Evolutionary conservation across 805 yeast genomes (phyloP).

Genomic region (Starmera quercuum): DNA sequence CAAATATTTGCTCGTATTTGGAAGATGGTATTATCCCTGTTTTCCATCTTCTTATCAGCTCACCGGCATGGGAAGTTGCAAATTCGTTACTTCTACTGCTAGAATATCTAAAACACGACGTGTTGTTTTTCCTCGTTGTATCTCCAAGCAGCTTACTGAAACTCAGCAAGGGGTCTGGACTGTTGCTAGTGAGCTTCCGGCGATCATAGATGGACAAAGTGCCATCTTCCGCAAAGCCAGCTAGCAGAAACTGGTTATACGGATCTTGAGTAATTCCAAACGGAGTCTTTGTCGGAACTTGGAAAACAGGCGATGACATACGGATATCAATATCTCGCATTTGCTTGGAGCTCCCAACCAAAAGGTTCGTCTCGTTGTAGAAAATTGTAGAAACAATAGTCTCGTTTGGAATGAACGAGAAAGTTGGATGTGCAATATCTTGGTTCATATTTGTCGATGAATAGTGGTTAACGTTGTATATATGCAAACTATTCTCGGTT

Average conservation of each 20-base stretch:
- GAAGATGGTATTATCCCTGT: conserved; percentile 48
- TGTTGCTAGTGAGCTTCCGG: conserved; percentile 40
- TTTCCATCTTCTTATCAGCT: conserved; percentile 72
- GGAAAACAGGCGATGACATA: conserved; percentile 55
- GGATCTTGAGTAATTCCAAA: conserved; percentile 65
- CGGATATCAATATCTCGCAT: conserved; percentile 74
- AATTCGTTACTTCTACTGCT: conserved; percentile 62
- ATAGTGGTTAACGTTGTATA: conserved; percentile 72
- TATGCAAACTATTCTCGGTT: conserved; percentile 65
- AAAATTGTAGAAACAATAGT: conserved; percentile 64
- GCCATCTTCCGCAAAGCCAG: conserved; percentile 79
- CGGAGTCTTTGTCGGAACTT: conserved; percentile 68
- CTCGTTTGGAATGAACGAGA: conserved; percentile 63
- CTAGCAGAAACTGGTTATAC: conserved; percentile 55
- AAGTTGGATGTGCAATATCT: conserved; percentile 45
- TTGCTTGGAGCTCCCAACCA: conserved; percentile 72
- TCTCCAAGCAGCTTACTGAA: conserved; percentile 59
- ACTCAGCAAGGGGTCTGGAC: conserved; percentile 49
- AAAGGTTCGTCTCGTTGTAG: conserved; percentile 49
- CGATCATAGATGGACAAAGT: conserved; percentile 79
- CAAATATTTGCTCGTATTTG: conserved; percentile 54
- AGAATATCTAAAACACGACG: conserved; percentile 65
- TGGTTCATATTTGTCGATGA: conserved; percentile 38
- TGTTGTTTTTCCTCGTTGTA: conserved; percentile 48
- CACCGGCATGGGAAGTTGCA: conserved; percentile 74